These are phyloP conservation scores for Suillus lakei DNA, from an alignment of 768 basidiomycete species.

Conservation along the genomic window DNA sequence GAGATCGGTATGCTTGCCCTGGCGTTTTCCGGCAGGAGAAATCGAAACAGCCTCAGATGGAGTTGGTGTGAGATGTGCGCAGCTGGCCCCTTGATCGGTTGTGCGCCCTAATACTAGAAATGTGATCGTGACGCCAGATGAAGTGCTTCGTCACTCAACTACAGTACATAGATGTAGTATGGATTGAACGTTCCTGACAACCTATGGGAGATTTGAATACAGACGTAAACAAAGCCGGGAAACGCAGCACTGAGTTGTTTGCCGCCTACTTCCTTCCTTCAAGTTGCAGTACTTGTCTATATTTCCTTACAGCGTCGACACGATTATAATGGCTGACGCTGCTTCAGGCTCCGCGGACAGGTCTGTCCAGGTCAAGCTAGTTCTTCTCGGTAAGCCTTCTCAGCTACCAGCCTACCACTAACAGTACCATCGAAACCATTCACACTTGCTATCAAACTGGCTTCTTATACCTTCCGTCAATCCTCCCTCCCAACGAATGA, in stretches of 20 bases:
- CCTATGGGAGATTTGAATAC: constrained; percentile 20
- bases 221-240: constrained; percentile 25
- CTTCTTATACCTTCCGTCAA: background rate
- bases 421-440: background rate
- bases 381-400: constrained; percentile 77
- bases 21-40: background rate
- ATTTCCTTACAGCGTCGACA: constrained; percentile 16
- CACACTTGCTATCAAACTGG: constrained; percentile 3
- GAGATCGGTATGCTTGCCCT: background rate
- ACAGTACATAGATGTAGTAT: constrained; percentile 9
- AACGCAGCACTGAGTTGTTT: constrained; percentile 12
- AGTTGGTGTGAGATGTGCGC: background rate
- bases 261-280: background rate
- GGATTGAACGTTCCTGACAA: constrained; percentile 8
- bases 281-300: constrained; percentile 10
- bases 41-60: background rate
- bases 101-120: background rate
- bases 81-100: background rate
- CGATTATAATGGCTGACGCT: constrained; percentile 67
- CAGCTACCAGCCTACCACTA: background rate
- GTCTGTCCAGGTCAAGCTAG: constrained; percentile 97
- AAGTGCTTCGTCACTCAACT: background rate
- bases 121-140: background rate
- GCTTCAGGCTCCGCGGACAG: constrained; percentile 80
- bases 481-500: background rate